A percentile compares a stretch with the other conserved stretches of the same genome.
These are phyloP conservation scores for Solanum peruvianum DNA, from an alignment of 257 asterid genomes.

Conservation along the genomic window DNA sequence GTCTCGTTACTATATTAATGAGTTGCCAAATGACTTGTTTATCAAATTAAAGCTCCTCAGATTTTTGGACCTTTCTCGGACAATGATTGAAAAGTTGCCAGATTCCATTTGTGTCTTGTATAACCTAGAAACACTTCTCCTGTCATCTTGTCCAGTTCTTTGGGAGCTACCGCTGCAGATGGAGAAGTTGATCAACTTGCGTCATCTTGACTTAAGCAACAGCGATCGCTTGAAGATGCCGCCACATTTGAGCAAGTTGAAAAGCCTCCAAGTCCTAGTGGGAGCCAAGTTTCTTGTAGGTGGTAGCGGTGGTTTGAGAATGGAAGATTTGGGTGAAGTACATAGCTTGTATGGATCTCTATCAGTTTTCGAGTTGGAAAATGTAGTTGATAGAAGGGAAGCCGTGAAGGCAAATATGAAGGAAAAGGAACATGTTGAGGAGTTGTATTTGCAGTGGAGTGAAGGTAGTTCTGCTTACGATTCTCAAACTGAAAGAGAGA, in stretches of 20 bases:
- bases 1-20: not conserved
- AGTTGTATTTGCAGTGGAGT: not conserved
- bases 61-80: not conserved
- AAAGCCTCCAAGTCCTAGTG: not conserved
- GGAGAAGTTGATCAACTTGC: not conserved
- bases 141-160: not conserved
- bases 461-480: not conserved
- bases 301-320: not conserved
- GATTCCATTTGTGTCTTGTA: not conserved
- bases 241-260: not conserved
- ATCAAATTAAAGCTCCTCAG: not conserved
- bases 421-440: not conserved
- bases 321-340: not conserved
- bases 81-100: rapidly evolving
- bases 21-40: not conserved
- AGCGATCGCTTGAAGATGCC: not conserved
- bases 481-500: not conserved
- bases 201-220: not conserved
- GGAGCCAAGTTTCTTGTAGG: not conserved
- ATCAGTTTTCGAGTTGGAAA: not conserved
- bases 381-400: not conserved
- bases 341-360: not conserved
- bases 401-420: not conserved
- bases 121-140: not conserved
- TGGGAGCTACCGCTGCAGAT: not conserved